Base-by-base conservation (phyloP, 2,329 filamentous ascomycete genomes). In the Diaporthe citriasiana region DNA sequence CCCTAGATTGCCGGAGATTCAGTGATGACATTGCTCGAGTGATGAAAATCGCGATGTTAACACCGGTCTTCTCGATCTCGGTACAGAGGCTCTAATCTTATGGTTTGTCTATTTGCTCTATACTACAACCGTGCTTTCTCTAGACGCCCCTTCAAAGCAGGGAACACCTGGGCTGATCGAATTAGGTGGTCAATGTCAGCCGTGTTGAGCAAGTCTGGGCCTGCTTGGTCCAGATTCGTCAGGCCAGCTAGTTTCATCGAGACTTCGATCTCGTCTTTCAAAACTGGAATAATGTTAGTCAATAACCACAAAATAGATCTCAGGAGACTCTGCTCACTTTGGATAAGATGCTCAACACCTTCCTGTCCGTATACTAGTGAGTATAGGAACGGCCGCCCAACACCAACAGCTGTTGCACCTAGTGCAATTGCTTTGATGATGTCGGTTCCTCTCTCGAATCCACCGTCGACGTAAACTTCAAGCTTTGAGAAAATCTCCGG, bases 401-500 rank as follows among this genome's bases (percentile, higher is more conserved):
- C 81, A 0, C 88, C 88, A 0, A 86, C 88, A 2, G 86, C 87
- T n/a, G 83, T 89, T 0, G 87, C 88, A 0, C 88, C 89, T 1
- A 90, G 77, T 30, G 86, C 87, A n/a, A 90, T 79, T 1, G 87
- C 87, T 76, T 90, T 90, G 65, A 90, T 82, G 2, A 90, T 86
- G 76, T 91, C 89, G 0, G 88, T 86, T 0, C 89, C 89, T 33
- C 88, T 82, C 50, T 86, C 84, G 30, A 91, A 84, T 0, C 89
- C 89, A 4, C 88, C 87, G 71, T 91, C 89, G 4, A 90, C 81
- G 63, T 85, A 87, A 3, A 91, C 84, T 76, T 90, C 86, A 76
- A 90, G 82, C 55, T 83, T 81, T 15, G 84, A 82, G 59, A 89
- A 86, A 1, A 90, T 81, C 45, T 86, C 82, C 0, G 88, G 88